Evolutionary conservation across 139 green algal genomes (phyloP).

Genomic region (Tetradesmus obliquus): DNA sequence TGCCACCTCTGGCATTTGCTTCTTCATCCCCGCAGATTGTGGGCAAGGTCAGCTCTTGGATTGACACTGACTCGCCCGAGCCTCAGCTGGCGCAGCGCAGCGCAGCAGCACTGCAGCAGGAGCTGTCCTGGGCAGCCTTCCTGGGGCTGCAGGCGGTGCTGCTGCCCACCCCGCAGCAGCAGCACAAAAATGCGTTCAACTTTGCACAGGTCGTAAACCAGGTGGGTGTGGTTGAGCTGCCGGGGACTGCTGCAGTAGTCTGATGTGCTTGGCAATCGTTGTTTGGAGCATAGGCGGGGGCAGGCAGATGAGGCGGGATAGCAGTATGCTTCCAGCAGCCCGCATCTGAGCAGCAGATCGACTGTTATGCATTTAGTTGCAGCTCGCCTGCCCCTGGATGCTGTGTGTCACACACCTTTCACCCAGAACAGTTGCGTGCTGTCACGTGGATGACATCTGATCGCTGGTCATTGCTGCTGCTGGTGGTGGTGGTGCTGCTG

Average conservation of each 20-base stretch:
- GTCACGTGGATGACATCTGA: not conserved
- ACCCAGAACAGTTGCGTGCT: not conserved
- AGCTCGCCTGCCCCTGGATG: too few species aligned
- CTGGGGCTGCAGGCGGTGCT: conserved; percentile 91
- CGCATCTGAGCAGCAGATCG: too few species aligned
- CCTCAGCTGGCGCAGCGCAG: conserved; percentile 58
- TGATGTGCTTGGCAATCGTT: too few species aligned
- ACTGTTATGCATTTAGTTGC: too few species aligned
- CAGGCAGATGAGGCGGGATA: too few species aligned
- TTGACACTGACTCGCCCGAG: conserved; percentile 79
- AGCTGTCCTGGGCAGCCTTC: conserved; percentile 95
- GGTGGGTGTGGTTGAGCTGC: conserved; percentile 15
- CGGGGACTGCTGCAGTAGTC: not conserved
- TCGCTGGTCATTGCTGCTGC: not conserved
- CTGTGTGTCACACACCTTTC: not conserved
- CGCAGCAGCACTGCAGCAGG: conserved; percentile 72
- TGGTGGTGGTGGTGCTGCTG: not conserved
- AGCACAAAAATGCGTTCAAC: conserved; percentile 61
- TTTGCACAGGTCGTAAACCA: conserved; percentile 84
- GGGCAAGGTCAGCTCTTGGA: conserved; percentile 81
- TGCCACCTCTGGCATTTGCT: too few species aligned
- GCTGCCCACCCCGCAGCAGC: conserved; percentile 64
- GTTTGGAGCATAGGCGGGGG: too few species aligned
- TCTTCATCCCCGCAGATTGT: conserved; percentile 82
- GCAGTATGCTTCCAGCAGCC: too few species aligned